These are phyloP conservation scores for Beauveria asiatica DNA, from an alignment of 2,329 filamentous ascomycete species.

Conservation along the genomic window DNA sequence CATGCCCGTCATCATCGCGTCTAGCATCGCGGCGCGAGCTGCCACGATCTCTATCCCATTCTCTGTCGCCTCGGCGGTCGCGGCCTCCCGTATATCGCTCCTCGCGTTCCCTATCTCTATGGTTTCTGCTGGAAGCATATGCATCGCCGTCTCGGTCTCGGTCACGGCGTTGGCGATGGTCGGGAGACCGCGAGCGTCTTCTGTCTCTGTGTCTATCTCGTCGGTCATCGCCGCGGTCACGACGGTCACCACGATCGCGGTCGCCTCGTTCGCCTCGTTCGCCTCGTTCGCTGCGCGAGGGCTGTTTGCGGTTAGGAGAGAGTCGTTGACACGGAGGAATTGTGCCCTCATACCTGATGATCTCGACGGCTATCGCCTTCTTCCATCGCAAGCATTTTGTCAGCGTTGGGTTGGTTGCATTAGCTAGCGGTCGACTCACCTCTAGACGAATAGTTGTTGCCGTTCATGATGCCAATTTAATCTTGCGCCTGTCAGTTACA, in stretches of 20 bases:
- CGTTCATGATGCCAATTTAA: conserved; percentile 58
- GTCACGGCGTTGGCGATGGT: conserved; percentile 62
- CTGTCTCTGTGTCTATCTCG: conserved; percentile 34
- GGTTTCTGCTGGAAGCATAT: conserved; percentile 88
- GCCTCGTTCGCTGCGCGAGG: conserved; percentile 23
- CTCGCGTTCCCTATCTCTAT: conserved; percentile 87
- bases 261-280: conserved; percentile 21
- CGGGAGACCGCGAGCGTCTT: conserved; percentile 80
- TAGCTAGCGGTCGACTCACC: conserved; percentile 40
- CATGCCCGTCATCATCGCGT: conserved; percentile 53
- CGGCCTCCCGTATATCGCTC: conserved; percentile 70
- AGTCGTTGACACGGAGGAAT: background rate
- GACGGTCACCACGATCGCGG: conserved; percentile 23
- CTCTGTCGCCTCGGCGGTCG: conserved; percentile 59
- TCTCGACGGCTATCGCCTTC: conserved; percentile 48
- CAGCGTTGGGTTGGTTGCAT: conserved; percentile 17
- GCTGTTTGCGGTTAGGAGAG: conserved; percentile 19
- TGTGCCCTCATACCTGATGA: conserved; percentile 38
- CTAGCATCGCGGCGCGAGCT: conserved; percentile 52
- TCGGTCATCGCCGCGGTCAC: conserved; percentile 26
- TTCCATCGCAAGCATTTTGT: conserved; percentile 15
- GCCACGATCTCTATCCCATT: conserved; percentile 65
- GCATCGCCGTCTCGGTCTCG: conserved; percentile 79
- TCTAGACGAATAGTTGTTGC: conserved; percentile 72
- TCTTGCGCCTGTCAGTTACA: conserved; percentile 11